These are phyloP conservation scores for Fusarium sp. DNA, from an alignment of 2,329 filamentous ascomycete species.

Conservation along the genomic window DNA sequence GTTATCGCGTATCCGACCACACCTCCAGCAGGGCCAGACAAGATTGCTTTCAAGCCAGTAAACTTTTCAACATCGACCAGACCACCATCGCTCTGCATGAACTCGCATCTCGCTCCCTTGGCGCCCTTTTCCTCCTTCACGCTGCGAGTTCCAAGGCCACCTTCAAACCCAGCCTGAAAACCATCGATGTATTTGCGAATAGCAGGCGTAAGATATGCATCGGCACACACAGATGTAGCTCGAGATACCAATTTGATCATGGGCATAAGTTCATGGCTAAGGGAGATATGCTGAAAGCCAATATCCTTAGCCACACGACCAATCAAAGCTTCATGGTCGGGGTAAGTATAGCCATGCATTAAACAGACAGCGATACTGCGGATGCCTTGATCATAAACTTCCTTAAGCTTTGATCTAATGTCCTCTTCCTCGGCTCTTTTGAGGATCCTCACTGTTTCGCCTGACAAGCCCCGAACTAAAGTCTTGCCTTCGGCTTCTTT, in stretches of 20 bases:
- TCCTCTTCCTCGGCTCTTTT: constrained; percentile 66
- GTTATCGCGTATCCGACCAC: constrained; percentile 94
- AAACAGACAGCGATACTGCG: constrained; percentile 88
- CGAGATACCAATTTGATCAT: constrained; percentile 60
- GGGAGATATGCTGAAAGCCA: constrained; percentile 79
- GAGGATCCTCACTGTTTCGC: constrained; percentile 77
- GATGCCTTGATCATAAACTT: constrained; percentile 74
- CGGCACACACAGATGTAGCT: constrained; percentile 59
- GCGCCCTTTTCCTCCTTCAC: constrained; percentile 74
- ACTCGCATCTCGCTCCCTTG: constrained; percentile 86
- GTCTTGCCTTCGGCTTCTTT: constrained; percentile 63
- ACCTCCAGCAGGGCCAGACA: constrained; percentile 92
- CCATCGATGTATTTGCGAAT: constrained; percentile 69
- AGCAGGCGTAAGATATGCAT: constrained; percentile 60
- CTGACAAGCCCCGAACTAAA: constrained; percentile 75
- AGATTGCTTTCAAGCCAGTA: constrained; percentile 84
- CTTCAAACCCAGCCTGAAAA: constrained; percentile 83
- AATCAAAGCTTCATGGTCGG: constrained; percentile 83
- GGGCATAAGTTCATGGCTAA: constrained; percentile 56
- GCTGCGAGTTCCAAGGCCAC: constrained; percentile 80
- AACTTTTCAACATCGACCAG: constrained; percentile 82
- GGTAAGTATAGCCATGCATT: constrained; percentile 94
- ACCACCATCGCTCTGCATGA: constrained; percentile 91
- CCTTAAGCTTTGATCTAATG: constrained; percentile 69
- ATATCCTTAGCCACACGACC: constrained; percentile 82